Base-by-base conservation (phyloP, 1,284 basidiomycete genomes). In the Leccinum pallidistipes region DNA sequence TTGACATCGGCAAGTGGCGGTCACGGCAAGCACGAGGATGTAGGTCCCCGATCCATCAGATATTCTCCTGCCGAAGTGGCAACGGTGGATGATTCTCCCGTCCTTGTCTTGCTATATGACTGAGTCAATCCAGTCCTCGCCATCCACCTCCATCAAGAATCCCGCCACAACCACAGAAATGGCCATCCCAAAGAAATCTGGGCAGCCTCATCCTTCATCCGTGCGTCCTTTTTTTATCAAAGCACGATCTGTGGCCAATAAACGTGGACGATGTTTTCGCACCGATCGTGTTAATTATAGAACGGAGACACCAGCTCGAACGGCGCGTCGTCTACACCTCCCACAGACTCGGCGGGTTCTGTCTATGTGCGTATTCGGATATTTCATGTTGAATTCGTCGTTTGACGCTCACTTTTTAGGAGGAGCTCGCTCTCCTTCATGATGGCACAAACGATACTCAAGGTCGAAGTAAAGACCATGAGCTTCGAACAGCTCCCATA, bases 401-500 rank as follows among this genome's bases (percentile, higher is more conserved):
- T 16, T 38, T 55, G 57, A 47, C 62, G 24, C 7, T n/a, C 27
- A 0, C n/a, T 32, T 56, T 60, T 55, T 58, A 77, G 74, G 75
- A 78, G 40, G 81, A 85, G 60, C 77, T 81, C 31, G 68, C 74
- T 2, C 74, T 86, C 1, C 72, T 85, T 8, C 74, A 73, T 9
- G 76, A 78, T 16, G 64, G 68, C n/a, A 58, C 68, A 0, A 65
- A 60, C 11, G 68, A 68, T 16, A 4, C 58, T 2, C 66, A 71
- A 2, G 69, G 67, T 6, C 62, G 69, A 1, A 72, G 70, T 12
- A 69, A 65, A 24, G 68, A 69, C 1, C 82, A 85, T 8, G 83
- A 84, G 24, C 56, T 81, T 1, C 73, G 68, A 3, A 87, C 84
- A 0, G 83, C 86, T 0, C 86, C 86, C 0, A 66, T 87, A 5